Conservation (phyloP, 768 basidiomycete genomes). For the Glaciozyma martinii region DNA sequence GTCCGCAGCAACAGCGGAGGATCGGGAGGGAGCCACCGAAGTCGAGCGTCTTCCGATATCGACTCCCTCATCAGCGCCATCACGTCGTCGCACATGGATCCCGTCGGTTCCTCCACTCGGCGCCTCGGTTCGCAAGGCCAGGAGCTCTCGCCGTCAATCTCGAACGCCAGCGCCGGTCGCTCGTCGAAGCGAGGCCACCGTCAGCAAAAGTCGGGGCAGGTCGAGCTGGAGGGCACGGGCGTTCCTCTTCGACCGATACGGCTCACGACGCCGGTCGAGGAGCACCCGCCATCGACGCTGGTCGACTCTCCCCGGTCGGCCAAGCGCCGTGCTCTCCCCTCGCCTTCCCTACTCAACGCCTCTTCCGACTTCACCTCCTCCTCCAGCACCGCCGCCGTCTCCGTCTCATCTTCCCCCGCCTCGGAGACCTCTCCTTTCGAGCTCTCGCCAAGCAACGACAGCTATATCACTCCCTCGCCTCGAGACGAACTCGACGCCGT, state of each 20-base stretch:
- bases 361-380: not conserved
- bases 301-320: not conserved
- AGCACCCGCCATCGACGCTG: not conserved
- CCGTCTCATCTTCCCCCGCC: not conserved
- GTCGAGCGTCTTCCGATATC: constrained; percentile 36
- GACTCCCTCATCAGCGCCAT: constrained; percentile 42
- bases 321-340: no score
- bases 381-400: not conserved
- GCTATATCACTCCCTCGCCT: not conserved
- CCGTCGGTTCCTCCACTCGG: constrained; percentile 12
- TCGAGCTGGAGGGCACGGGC: not conserved
- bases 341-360: not conserved
- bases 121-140: no score
- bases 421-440: not conserved
- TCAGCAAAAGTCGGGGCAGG: not conserved
- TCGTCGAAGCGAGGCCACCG: not conserved
- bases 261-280: not conserved
- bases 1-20: no score
- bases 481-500: not conserved
- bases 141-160: not conserved
- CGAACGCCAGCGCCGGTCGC: not conserved
- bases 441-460: not conserved
- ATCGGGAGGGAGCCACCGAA: no score
- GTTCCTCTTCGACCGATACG: not conserved
- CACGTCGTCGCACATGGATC: constrained; percentile 36